Evolutionary conservation across 768 basidiomycete species (phyloP).

Genomic region (Naganishia antarctica): DNA sequence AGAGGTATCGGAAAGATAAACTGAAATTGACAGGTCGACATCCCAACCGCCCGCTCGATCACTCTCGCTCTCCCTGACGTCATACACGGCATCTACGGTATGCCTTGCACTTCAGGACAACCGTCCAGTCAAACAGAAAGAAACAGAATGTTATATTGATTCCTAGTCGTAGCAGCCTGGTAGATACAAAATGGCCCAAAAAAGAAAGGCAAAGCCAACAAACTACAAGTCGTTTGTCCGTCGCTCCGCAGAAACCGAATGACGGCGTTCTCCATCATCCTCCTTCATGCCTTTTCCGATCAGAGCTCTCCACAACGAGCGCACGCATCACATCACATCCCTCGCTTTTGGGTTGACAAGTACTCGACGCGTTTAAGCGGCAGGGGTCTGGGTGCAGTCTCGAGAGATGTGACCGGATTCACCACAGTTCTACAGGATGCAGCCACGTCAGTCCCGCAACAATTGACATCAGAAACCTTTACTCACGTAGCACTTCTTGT

Average conservation of each 20-base stretch:
- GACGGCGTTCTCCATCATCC: not conserved
- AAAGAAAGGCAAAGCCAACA: not conserved
- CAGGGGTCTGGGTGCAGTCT: conserved; percentile 41
- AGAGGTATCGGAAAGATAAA: no score
- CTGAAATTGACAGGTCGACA: not conserved
- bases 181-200: conserved; percentile 14
- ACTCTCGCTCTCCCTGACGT: conserved; percentile 1
- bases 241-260: no score
- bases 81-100: not conserved
- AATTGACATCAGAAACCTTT: not conserved
- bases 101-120: not conserved
- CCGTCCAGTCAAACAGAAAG: not conserved
- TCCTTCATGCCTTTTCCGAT: not conserved
- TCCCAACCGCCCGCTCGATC: not conserved
- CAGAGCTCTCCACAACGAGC: not conserved
- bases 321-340: conserved; percentile 11
- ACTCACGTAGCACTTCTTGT: conserved; percentile 49
- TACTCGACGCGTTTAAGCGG: conserved; percentile 20
- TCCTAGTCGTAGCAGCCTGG: conserved; percentile 17
- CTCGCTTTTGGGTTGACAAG: no score
- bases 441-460: not conserved
- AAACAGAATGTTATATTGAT: conserved; percentile 20
- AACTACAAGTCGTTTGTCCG: no score
- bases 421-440: conserved; percentile 45
- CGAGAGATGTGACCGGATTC: conserved; percentile 50